phyloP scores from a whole-genome alignment of 2,329 filamentous ascomycete species.

The Ceratocystis lukuohia region DNA sequence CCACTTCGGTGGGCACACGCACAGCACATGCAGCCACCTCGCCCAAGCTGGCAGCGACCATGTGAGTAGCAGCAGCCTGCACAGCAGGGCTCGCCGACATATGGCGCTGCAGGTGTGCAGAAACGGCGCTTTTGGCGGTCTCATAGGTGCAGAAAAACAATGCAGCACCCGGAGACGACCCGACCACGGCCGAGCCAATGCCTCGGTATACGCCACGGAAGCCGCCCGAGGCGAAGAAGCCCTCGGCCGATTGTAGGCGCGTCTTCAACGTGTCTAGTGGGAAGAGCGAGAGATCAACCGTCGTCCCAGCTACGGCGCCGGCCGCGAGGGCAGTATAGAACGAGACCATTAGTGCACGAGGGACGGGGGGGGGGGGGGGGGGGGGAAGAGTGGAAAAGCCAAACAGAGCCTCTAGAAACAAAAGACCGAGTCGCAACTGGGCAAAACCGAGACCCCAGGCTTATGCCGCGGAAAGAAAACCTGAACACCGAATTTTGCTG shows the following conservation, averaged over 20 bases:
- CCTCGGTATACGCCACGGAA: constrained; percentile 88
- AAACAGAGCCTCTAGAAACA: background rate
- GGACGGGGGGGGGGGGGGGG: background rate
- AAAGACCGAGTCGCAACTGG: background rate
- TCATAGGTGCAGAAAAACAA: constrained; percentile 98
- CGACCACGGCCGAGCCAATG: constrained; percentile 76
- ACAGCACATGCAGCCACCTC: constrained; percentile 88
- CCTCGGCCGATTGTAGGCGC: constrained; percentile 69
- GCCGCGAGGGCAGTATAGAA: constrained; percentile 56
- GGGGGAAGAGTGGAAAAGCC: background rate
- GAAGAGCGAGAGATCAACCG: constrained; percentile 91
- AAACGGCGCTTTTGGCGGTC: constrained; percentile 28
- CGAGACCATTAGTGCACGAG: constrained; percentile 26
- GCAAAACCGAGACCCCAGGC: background rate
- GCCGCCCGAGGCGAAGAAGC: constrained; percentile 72
- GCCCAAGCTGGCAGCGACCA: constrained; percentile 71
- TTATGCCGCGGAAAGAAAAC: no score
- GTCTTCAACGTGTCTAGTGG: constrained; percentile 98
- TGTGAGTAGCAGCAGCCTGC: constrained; percentile 41
- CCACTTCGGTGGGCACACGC: constrained; percentile 85
- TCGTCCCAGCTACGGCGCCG: constrained; percentile 83
- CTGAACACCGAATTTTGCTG: no score
- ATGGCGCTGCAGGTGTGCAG: constrained; percentile 22
- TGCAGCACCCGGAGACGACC: constrained; percentile 83
- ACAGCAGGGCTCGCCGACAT: constrained; percentile 22